Base-by-base conservation (phyloP, 768 basidiomycete genomes). In the Leccinum fibrillosum region DNA sequence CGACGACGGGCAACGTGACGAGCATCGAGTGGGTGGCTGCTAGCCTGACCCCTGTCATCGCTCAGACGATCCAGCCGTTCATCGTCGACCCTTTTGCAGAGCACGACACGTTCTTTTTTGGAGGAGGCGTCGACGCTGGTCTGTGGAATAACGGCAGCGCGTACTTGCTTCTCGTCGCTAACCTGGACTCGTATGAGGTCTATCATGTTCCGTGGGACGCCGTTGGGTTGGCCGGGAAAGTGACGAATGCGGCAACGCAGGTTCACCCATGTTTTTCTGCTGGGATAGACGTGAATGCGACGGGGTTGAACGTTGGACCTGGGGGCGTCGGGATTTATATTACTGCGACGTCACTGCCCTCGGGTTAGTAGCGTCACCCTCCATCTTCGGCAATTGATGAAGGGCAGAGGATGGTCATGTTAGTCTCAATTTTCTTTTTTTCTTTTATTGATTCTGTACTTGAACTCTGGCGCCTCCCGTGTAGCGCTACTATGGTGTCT, bases 11-110 rank as follows among this genome's bases (percentile, higher is more conserved):
- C 21, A 59, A 54, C 21, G 52, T 10, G n/a, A 57, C 57, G 10
- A 72, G 68, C 9, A 70, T 73, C 44, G 69, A 67, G 37, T 62
- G 62, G 0, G 68, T 62, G 1, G 66, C 65, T 1, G 1, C 5
- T 0, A 42, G n/a, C 11, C 5, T 70, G 10, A 69, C 39, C 0
- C 4, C 0, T 5, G 0, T 69, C 52, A 5, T 69, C 30, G 6
- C 42, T 0, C 1, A 59, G 1, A 5, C 6, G 4, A 23, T 74
- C 44, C 63, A 64, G 42, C 62, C 70, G 2, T 74, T 69, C 62
- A 10, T 72, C 6, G 61, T 60, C 13, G 35, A 62, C 13, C 60
- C 66, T 0, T 10, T 2, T 3, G 65, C 19, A 0, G 63, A 55
- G 8, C 51, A 44, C 9, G 35, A 35, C 35, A 51, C 17, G n/a